Base-by-base conservation (phyloP, 768 basidiomycete species). In the Cystofilobasidium ferigula region DNA sequence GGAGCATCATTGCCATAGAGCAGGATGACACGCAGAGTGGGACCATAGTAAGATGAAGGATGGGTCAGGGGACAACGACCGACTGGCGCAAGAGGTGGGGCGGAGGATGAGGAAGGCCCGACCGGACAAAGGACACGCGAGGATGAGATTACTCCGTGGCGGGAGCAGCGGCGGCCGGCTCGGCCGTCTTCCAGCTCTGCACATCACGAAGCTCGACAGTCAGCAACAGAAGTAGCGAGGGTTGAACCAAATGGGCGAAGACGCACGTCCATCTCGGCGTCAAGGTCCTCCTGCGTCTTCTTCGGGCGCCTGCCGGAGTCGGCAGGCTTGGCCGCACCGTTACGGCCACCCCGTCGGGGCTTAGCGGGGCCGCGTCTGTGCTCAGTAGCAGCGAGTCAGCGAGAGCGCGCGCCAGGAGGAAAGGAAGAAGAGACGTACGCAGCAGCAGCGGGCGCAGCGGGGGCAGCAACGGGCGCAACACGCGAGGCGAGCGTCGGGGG, bases 251-350 rank as follows among this genome's bases (percentile, higher is more conserved):
- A 40, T 20, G 35, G 58, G 20, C 16, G 45, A 24, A 24, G 3
- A 75, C 84, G 43, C 67, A 94, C 94, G 83, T 88, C 88, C 94
- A 98, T 98, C 81, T 98, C 94, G 10, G 93, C 91, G 75, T 98
- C 94, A 48, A 98, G 83, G 74, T 93, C 89, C 36, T 89, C 94
- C 3, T 80, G 89, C 26, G 84, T 84, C 80, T 94, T 94, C 63
- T 80, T 78, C 6, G 87, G 82, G 69, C 89, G 79, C 61, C 87
- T 84, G 47, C 70, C 74, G 18, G 71, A 71, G 14, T 71, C 72
- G 34, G 66, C 71, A 22, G 71, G 59, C 60, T 61, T 63, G 22
- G 54, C 53, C 32, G 70, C 65, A 20, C 71, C 72, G 66, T 71
- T 67, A 71, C 82, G 75, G 18, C 77, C 75, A 66, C 79, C 79